A percentile compares a stretch with the other conserved stretches of the same genome.
Evolutionary conservation across 495 filamentous ascomycete genomes (phyloP).

Genomic region (Tuber brumale): DNA sequence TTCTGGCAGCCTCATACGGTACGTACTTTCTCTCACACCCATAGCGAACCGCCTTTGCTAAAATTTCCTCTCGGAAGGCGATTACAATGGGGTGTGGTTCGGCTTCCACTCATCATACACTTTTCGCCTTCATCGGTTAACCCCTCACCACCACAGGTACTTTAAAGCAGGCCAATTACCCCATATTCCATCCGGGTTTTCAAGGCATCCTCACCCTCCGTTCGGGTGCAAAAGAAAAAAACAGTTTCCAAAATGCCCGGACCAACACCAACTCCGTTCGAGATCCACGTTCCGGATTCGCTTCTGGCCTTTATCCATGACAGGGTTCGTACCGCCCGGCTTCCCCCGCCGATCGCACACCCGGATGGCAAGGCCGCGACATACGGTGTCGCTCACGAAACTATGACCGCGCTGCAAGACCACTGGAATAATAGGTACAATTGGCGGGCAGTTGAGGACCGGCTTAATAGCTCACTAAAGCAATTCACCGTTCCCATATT

Average conservation of each 20-base stretch:
- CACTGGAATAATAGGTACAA: conserved; percentile 45
- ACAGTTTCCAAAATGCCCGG: background rate
- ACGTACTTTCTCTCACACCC: background rate
- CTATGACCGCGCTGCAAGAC: conserved; percentile 8
- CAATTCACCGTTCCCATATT: conserved; percentile 55
- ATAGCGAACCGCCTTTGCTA: background rate
- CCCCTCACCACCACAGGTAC: background rate
- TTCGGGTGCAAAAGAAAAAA: background rate
- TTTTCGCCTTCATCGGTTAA: background rate
- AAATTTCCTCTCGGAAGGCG: background rate
- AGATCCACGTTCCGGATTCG: conserved; percentile 19
- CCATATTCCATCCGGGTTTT: background rate
- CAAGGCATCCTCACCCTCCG: background rate
- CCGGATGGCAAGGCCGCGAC: background rate
- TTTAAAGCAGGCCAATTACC: conserved; percentile 1
- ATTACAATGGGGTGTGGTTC: background rate
- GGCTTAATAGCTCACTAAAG: conserved; percentile 52
- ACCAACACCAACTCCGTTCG: conserved; percentile 21
- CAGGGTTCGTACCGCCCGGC: conserved; percentile 22
- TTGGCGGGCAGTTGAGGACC: conserved; percentile 54
- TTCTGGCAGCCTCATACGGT: background rate
- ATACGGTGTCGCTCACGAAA: conserved; percentile 9
- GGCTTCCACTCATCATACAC: background rate
- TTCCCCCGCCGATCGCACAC: conserved; percentile 13
- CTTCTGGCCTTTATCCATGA: conserved; percentile 18